Conservation (phyloP, 345 rosid genomes). For the Trapa bicornis region DNA sequence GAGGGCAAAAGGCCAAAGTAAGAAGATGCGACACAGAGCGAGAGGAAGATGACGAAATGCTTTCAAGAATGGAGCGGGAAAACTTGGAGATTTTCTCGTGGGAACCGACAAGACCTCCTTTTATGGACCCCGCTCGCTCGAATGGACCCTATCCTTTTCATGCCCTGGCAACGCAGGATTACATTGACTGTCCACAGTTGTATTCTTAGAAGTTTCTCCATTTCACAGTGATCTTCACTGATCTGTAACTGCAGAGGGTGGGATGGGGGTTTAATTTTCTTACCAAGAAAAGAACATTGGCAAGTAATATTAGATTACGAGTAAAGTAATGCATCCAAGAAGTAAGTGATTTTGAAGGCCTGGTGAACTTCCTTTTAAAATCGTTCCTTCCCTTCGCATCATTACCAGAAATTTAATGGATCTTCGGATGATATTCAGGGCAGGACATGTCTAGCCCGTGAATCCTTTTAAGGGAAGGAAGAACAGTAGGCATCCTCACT, state of each 20-base stretch:
- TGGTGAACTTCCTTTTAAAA: too few species aligned
- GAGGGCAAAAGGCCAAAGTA: too few species aligned
- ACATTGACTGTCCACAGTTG: neutral
- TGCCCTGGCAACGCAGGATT: neutral
- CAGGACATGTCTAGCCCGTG: too few species aligned
- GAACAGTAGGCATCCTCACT: too few species aligned
- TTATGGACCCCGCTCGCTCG: neutral
- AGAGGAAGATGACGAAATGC: conserved; percentile 33
- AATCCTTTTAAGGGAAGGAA: too few species aligned
- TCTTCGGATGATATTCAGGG: too few species aligned
- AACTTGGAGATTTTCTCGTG: conserved; percentile 8
- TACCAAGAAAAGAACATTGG: neutral
- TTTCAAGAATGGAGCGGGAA: conserved; percentile 5
- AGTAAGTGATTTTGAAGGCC: too few species aligned
- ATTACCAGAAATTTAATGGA: too few species aligned
- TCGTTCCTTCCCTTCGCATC: too few species aligned
- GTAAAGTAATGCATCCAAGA: too few species aligned
- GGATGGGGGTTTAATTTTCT: neutral
- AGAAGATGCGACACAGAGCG: conserved; percentile 5
- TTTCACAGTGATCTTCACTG: neutral
- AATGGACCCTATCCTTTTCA: conserved; percentile 3
- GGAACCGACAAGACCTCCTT: neutral
- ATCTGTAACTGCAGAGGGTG: conserved; percentile 1
- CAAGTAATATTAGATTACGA: too few species aligned
- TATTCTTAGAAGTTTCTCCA: neutral